phyloP scores from a whole-genome alignment of 1,284 basidiomycete genomes.

The Puccinia hordei region DNA sequence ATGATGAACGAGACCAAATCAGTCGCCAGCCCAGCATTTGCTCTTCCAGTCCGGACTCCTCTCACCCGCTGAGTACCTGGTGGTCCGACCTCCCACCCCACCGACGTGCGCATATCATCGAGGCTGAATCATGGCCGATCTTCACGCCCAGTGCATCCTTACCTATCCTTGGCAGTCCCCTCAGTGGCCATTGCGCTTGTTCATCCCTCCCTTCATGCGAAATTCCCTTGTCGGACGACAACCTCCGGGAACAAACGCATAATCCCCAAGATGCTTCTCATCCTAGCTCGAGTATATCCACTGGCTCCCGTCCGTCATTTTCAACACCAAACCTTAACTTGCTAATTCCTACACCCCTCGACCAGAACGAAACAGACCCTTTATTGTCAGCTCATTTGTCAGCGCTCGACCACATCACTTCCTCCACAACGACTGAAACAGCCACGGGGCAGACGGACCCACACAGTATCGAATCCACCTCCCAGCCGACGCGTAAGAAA shows the following conservation, averaged over 20 bases:
- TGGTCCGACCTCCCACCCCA: conserved; percentile 25
- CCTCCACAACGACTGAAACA: not conserved
- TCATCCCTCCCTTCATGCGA: conserved; percentile 4
- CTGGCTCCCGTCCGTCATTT: not conserved
- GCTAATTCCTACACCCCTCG: conserved; percentile 11
- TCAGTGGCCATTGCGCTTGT: not conserved
- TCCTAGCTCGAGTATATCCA: not conserved
- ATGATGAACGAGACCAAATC: not conserved
- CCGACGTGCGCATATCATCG: conserved; percentile 16
- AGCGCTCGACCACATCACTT: too few species aligned
- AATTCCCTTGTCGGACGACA: not conserved
- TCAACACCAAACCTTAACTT: conserved; percentile 1
- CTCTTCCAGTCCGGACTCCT: conserved; percentile 14
- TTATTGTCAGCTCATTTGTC: not conserved
- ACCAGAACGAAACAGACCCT: conserved; percentile 20
- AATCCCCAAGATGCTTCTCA: not conserved
- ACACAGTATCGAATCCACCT: not conserved
- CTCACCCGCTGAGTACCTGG: conserved; percentile 3
- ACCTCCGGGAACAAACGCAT: not conserved
- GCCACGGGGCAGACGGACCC: not conserved
- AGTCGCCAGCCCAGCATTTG: not conserved
- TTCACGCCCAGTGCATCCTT: not conserved
- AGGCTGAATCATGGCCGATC: conserved; percentile 21
- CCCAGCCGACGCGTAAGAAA: conserved; percentile 1
- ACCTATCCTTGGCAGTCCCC: not conserved